phyloP scores from a whole-genome alignment of 345 rosid species.

The Isatis tinctoria region DNA sequence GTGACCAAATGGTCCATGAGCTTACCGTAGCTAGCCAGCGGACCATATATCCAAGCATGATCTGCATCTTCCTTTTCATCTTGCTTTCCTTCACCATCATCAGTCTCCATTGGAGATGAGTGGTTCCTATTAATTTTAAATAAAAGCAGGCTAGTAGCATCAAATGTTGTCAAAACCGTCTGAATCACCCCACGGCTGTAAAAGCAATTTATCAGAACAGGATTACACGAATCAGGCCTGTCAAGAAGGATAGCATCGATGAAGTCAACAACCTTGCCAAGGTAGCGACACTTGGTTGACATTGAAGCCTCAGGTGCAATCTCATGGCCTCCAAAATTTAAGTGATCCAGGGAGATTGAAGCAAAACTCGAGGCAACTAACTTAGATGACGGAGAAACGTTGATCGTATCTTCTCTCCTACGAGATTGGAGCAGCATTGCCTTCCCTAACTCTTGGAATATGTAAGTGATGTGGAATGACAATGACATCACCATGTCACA shows the following conservation, averaged over 20 bases:
- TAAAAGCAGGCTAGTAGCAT: slow-evolving; percentile 87
- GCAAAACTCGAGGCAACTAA: slow-evolving; percentile 80
- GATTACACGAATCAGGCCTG: slow-evolving; percentile 89
- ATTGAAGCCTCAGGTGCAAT: slow-evolving; percentile 51
- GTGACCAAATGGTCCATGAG: slow-evolving; percentile 95
- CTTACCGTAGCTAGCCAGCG: slow-evolving; percentile 83
- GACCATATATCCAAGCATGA: slow-evolving; percentile 89
- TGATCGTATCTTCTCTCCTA: slow-evolving; percentile 83
- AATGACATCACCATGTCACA: slow-evolving; percentile 90
- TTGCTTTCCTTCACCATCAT: slow-evolving; percentile 61
- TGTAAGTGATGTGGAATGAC: slow-evolving; percentile 77
- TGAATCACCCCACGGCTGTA: slow-evolving; percentile 81
- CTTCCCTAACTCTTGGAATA: slow-evolving; percentile 97
- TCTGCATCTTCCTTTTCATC: slow-evolving; percentile 63
- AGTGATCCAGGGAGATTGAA: slow-evolving; percentile 68
- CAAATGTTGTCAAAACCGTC: slow-evolving; percentile 83
- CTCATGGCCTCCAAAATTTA: slow-evolving; percentile 66
- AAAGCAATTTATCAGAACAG: slow-evolving; percentile 70
- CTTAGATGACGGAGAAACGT: slow-evolving; percentile 76
- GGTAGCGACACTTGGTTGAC: slow-evolving; percentile 91
- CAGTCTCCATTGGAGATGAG: slow-evolving; percentile 90
- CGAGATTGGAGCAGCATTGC: slow-evolving; percentile 91
- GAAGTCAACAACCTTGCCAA: slow-evolving; percentile 89
- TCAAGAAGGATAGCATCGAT: slow-evolving; percentile 79
- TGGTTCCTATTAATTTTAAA: slow-evolving; percentile 63